Evolutionary conservation across 768 basidiomycete species (phyloP).

Genomic region (Boletus rex-veris): DNA sequence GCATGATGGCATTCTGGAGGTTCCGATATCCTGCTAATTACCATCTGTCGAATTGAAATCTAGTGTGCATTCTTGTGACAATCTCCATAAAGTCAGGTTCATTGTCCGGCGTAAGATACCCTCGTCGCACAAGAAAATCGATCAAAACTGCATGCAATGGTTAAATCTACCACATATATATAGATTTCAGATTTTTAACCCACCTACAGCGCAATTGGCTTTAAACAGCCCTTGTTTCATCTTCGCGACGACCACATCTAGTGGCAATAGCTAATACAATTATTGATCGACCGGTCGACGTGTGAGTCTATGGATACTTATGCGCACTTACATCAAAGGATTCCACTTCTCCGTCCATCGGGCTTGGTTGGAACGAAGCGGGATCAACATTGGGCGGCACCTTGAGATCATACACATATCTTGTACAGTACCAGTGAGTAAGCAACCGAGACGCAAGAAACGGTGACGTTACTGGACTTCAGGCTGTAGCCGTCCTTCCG

Average conservation of each 20-base stretch:
- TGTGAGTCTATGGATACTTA: not conserved
- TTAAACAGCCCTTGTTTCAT: slow-evolving; percentile 82
- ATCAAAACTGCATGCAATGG: slow-evolving; percentile 60
- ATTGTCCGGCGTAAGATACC: slow-evolving; percentile 81
- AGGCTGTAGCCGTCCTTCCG: slow-evolving; percentile 67
- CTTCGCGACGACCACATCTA: slow-evolving; percentile 57
- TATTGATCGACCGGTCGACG: not conserved
- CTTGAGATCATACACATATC: slow-evolving; percentile 81
- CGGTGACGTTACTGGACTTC: slow-evolving; percentile 66
- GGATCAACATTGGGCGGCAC: slow-evolving; percentile 54
- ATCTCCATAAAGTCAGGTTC: slow-evolving; percentile 84
- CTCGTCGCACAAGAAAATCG: slow-evolving; percentile 86
- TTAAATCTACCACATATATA: not conserved
- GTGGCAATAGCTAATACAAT: slow-evolving; percentile 54
- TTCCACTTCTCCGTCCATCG: slow-evolving; percentile 92
- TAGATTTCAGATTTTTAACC: slow-evolving; percentile 16
- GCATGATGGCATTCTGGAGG: no score
- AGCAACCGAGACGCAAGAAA: not conserved
- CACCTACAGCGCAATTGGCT: slow-evolving; percentile 85
- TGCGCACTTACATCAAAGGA: slow-evolving; percentile 68
- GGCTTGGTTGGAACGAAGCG: slow-evolving; percentile 57
- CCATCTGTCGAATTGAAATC: slow-evolving; percentile 64
- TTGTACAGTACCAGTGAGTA: slow-evolving; percentile 25
- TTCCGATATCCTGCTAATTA: not conserved
- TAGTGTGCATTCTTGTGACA: slow-evolving; percentile 65